These are phyloP conservation scores for Ascochyta clinopodiicola DNA, from an alignment of 2,329 filamentous ascomycete species.

Conservation along the genomic window DNA sequence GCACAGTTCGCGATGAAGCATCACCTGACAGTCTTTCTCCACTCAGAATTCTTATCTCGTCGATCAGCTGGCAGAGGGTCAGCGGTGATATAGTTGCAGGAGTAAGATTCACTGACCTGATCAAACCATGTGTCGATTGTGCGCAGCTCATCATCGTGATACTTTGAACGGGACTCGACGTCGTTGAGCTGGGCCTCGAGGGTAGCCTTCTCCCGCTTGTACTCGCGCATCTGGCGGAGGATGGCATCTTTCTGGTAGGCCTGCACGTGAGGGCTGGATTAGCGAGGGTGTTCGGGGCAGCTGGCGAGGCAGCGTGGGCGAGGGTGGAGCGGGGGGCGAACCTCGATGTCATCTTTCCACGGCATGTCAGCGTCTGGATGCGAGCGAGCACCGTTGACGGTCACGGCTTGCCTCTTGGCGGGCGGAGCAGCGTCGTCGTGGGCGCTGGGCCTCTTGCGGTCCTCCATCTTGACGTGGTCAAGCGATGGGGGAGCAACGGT, in stretches of 20 bases:
- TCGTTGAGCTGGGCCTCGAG: conserved; percentile 83
- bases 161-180: conserved; percentile 74
- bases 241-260: conserved; percentile 96
- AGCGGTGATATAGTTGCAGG: conserved; percentile 23
- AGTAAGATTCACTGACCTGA: conserved; percentile 68
- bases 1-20: conserved; percentile 49
- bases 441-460: conserved; percentile 93
- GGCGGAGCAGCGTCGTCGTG: conserved; percentile 86
- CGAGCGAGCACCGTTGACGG: conserved; percentile 75
- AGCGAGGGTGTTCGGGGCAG: conserved; percentile 36
- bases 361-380: conserved; percentile 73
- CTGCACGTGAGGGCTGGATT: conserved; percentile 56
- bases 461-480: conserved; percentile 95
- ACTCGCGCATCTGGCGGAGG: conserved; percentile 96
- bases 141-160: conserved; percentile 92
- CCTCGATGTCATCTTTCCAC: conserved; percentile 74
- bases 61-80: conserved; percentile 51
- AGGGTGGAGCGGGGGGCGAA: conserved; percentile 59
- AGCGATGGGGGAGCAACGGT: conserved; percentile 77
- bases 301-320: conserved; percentile 26
- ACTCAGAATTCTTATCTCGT: conserved; percentile 56
- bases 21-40: conserved; percentile 41
- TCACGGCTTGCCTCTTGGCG: conserved; percentile 80
- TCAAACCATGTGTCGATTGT: conserved; percentile 92
- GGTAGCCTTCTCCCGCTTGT: conserved; percentile 86